Conservation (phyloP, 352 stramenopile genomes). For the Peronospora destructor region DNA sequence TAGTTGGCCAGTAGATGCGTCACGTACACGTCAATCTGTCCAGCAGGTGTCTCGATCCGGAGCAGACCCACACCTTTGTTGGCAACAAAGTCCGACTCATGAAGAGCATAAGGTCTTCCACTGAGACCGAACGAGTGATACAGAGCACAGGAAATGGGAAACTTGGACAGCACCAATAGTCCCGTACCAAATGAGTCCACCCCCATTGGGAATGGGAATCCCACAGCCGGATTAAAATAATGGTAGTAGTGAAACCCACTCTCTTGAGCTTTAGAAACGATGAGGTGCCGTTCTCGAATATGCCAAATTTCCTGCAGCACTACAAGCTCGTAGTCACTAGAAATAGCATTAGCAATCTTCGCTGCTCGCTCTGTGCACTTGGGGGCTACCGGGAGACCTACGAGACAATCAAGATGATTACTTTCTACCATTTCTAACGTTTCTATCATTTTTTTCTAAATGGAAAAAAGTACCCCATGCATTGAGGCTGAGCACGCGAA, state of each 20-base stretch:
- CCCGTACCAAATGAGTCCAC: slow-evolving; percentile 70
- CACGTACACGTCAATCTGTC: slow-evolving; percentile 68
- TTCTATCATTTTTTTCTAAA: slow-evolving; percentile 1
- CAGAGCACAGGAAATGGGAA: slow-evolving; percentile 48
- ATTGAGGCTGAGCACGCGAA: slow-evolving; percentile 64
- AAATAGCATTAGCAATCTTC: slow-evolving; percentile 64
- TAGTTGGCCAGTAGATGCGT: slow-evolving; percentile 79
- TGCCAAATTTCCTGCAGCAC: slow-evolving; percentile 83
- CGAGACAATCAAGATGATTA: too few relatives aligned
- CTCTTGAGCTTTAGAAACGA: slow-evolving; percentile 51
- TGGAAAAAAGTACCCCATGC: slow-evolving; percentile 47
- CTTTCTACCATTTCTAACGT: slow-evolving; percentile 7
- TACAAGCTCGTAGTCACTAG: slow-evolving; percentile 66
- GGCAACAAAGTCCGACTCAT: slow-evolving; percentile 71
- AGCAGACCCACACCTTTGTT: slow-evolving; percentile 74
- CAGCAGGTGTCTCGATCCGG: slow-evolving; percentile 48
- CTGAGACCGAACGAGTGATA: slow-evolving; percentile 77
- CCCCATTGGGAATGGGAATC: slow-evolving; percentile 62
- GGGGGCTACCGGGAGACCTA: slow-evolving; percentile 60
- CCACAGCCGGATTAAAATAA: slow-evolving; percentile 77
- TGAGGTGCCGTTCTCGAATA: slow-evolving; percentile 63
- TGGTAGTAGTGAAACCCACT: slow-evolving; percentile 71
- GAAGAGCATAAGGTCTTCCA: slow-evolving; percentile 66
- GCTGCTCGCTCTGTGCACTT: slow-evolving; percentile 57
- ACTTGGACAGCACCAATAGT: slow-evolving; percentile 67